Percentiles rank a stretch among this genome's conserved stretches.
Evolutionary conservation across 768 basidiomycete genomes (phyloP).

Genomic region (Asterophora lycoperdoides): DNA sequence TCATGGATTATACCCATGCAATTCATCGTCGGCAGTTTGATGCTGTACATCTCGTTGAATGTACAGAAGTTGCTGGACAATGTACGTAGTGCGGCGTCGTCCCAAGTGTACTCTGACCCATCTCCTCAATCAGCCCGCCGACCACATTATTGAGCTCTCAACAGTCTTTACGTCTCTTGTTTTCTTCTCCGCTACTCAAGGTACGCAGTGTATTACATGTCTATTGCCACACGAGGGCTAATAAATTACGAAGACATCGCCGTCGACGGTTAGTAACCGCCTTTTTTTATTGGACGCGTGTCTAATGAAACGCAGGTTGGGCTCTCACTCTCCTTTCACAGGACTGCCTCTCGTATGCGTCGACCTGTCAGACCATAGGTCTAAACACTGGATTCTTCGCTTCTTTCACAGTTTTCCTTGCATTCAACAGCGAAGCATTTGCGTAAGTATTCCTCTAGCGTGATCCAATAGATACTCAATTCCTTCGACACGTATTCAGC

Average conservation of each 20-base stretch:
- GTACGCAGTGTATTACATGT: constrained; percentile 33
- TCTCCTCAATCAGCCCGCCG: constrained; percentile 56
- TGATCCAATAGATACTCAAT: background rate
- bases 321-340: constrained; percentile 83
- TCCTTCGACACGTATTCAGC: constrained; percentile 28
- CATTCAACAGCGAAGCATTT: constrained; percentile 93
- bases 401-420: constrained; percentile 96
- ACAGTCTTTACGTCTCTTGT: constrained; percentile 85
- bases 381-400: constrained; percentile 94
- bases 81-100: constrained; percentile 38
- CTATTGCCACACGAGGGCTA: constrained; percentile 15
- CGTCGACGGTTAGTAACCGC: constrained; percentile 71
- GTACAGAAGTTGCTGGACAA: constrained; percentile 75
- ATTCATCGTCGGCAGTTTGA: constrained; percentile 76
- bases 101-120: constrained; percentile 11
- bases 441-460: constrained; percentile 42
- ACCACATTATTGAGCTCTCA: constrained; percentile 76
- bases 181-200: constrained; percentile 95
- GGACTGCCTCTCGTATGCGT: constrained; percentile 93
- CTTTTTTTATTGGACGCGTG: background rate
- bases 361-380: constrained; percentile 97
- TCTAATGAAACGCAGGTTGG: constrained; percentile 48
- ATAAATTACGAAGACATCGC: constrained; percentile 73
- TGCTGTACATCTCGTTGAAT: constrained; percentile 73
- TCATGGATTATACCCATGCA: constrained; percentile 99